These are phyloP conservation scores for Xylona heveae DNA, from an alignment of 495 filamentous ascomycete genomes.

Conservation along the genomic window DNA sequence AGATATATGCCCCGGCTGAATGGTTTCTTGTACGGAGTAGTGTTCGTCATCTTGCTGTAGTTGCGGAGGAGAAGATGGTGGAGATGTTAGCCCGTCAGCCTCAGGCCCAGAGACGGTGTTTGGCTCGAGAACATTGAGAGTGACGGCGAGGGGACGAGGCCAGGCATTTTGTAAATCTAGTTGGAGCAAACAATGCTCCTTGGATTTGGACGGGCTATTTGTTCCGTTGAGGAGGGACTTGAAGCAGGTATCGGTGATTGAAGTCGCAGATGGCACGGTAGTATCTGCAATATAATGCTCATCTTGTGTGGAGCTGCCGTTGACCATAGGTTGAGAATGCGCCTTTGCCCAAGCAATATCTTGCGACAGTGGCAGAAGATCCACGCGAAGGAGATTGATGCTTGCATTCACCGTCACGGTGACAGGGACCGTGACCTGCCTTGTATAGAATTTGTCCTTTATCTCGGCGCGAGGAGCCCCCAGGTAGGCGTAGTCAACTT, in stretches of 20 bases:
- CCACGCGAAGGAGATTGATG: slow-evolving; percentile 55
- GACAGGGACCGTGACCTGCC: slow-evolving; percentile 60
- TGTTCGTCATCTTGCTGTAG: no score
- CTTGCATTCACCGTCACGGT: slow-evolving; percentile 84
- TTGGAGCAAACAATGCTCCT: slow-evolving; percentile 56
- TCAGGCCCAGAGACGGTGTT: slow-evolving; percentile 7
- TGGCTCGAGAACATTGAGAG: slow-evolving; percentile 16
- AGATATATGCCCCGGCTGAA: slow-evolving; percentile 59
- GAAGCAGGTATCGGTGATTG: background rate
- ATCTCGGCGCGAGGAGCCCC: slow-evolving; percentile 40
- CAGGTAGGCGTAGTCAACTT: slow-evolving; percentile 62
- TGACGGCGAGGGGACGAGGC: slow-evolving; percentile 52
- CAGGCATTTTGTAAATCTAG: slow-evolving; percentile 78
- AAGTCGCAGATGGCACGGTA: background rate
- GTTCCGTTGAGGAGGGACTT: slow-evolving; percentile 6
- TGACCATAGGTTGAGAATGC: slow-evolving; percentile 6
- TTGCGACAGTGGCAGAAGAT: slow-evolving; percentile 48
- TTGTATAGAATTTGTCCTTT: slow-evolving; percentile 59
- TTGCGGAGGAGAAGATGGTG: background rate
- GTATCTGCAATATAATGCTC: background rate
- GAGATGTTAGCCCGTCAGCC: background rate
- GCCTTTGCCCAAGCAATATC: slow-evolving; percentile 31
- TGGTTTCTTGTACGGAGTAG: slow-evolving; percentile 32
- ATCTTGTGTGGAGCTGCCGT: slow-evolving; percentile 2
- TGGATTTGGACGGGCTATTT: slow-evolving; percentile 14